Evolutionary conservation across 805 yeast species (phyloP), one percentile per base, ranked within the genome.

Genomic region (Barnettozyma pratensis): DNA sequence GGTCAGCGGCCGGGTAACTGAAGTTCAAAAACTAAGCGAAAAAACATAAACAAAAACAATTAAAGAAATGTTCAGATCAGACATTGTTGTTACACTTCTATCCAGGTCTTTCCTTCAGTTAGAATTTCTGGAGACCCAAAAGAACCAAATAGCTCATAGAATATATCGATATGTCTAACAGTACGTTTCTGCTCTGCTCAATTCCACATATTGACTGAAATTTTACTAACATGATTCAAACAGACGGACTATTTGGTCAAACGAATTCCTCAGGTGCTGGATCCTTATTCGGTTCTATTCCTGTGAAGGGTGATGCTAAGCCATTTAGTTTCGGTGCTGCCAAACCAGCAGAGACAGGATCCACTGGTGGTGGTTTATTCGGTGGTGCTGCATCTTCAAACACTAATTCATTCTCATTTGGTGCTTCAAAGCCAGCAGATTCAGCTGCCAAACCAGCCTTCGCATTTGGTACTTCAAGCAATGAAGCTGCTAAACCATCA

Each of bases 241-340:
- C 41, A 45, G 41, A n/a, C 40, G 40, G 53, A 9, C 25, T 60
- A 28, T 60, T 60, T 47, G 60, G 58, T 7, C 45, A 55, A 41
- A 51, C 63, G 0, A 43, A 51, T 9, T 31, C 46, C 5, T n/a
- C 53, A n/a, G 61, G 60, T 2, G 47, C 53, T 25, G 65, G 62
- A 12, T 54, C 63, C 4, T 39, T 62, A 37, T 62, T 59, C 44
- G 63, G 59, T 7, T 28, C 59, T 14, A 56, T 61, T 4, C 62
- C 65, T 44, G 52, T 54, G 46, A 56, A 55, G 27, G 41, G n/a
- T 11, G 41, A 39, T 2, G 25, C 38, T 12, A 39, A 39, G 5
- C 14, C 39, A 19, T 32, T 39, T 6, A 11, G 34, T 11, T 44
- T 50, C 30, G 48, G 48, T 41, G 38, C 41, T n/a, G 30, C 49